phyloP scores from a whole-genome alignment of 78 protist genomes.

The Speleostelium caveatum region DNA sequence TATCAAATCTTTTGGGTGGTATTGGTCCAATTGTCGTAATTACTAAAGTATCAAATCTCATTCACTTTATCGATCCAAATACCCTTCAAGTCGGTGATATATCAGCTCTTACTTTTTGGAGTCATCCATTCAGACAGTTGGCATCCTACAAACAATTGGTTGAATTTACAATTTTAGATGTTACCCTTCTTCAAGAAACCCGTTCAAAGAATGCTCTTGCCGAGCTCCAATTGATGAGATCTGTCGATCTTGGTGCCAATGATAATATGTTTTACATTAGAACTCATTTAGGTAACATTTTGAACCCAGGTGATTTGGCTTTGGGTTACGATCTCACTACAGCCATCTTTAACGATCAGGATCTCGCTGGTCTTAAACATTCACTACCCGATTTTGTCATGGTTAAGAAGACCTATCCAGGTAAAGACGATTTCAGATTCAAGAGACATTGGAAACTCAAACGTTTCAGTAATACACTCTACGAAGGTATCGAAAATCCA shows the following conservation, averaged over 20 bases:
- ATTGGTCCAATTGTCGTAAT: constrained; percentile 87
- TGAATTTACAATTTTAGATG: constrained; percentile 92
- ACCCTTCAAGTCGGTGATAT: constrained; percentile 89
- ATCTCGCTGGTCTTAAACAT: constrained; percentile 24
- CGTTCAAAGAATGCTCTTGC: constrained; percentile 83
- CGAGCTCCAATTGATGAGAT: constrained; percentile 85
- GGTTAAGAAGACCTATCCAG: constrained; percentile 90
- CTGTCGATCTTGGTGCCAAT: constrained; percentile 84
- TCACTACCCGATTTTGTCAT: constrained; percentile 90
- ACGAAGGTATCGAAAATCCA: constrained; percentile 24
- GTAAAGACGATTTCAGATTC: constrained; percentile 48
- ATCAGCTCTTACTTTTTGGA: constrained; percentile 81
- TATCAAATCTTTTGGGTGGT: constrained; percentile 79
- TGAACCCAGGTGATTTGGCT: constrained; percentile 93
- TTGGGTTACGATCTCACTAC: constrained; percentile 86
- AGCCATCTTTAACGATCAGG: constrained; percentile 77
- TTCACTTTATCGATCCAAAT: constrained; percentile 94
- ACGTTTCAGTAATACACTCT: neutral
- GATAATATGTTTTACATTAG: constrained; percentile 66
- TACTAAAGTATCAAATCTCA: constrained; percentile 67
- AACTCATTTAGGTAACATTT: constrained; percentile 92
- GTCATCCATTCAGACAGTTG: constrained; percentile 86
- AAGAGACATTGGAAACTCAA: constrained; percentile 35
- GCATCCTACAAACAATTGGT: constrained; percentile 62
- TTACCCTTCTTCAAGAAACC: constrained; percentile 74